A percentile compares a stretch with the other conserved stretches of the same genome.
Evolutionary conservation across 352 stramenopile species (phyloP).

Genomic region (Phytophthora meadii): DNA sequence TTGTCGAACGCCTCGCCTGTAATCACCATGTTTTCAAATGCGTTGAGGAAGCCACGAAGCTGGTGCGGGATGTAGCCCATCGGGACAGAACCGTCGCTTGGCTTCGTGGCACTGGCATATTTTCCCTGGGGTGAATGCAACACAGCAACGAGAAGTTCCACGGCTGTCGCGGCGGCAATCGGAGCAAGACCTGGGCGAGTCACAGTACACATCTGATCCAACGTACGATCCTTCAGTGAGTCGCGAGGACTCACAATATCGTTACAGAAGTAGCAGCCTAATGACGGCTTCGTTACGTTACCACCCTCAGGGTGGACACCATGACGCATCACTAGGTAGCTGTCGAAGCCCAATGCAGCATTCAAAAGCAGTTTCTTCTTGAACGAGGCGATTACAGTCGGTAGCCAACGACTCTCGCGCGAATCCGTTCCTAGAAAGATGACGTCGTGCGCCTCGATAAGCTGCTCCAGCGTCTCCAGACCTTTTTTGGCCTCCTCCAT

Average conservation of each 20-base stretch:
- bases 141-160: conserved; percentile 96
- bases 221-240: conserved; percentile 95
- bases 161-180: conserved; percentile 93
- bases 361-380: conserved; percentile 93
- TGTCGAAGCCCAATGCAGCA: conserved; percentile 93
- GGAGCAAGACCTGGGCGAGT: conserved; percentile 96
- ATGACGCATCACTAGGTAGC: conserved; percentile 98
- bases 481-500: conserved; percentile 69
- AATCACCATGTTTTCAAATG: conserved; percentile 84
- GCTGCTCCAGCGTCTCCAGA: conserved; percentile 82
- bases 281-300: conserved; percentile 20
- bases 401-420: conserved; percentile 98
- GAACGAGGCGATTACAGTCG: conserved; percentile 94
- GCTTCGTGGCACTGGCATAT: conserved; percentile 68
- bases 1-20: conserved; percentile 93
- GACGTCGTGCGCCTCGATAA: conserved; percentile 95
- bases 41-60: conserved; percentile 95
- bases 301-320: conserved; percentile 55
- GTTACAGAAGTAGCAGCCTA: conserved; percentile 99
- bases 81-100: conserved; percentile 51
- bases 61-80: conserved; percentile 94
- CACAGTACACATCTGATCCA: conserved; percentile 99
- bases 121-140: conserved; percentile 93
- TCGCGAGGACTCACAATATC: conserved; percentile 98
- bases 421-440: conserved; percentile 99